Evolutionary conservation across 805 yeast genomes (phyloP), one percentile per base, ranked within the genome.

Genomic region (Ogataea nitratoaversa): DNA sequence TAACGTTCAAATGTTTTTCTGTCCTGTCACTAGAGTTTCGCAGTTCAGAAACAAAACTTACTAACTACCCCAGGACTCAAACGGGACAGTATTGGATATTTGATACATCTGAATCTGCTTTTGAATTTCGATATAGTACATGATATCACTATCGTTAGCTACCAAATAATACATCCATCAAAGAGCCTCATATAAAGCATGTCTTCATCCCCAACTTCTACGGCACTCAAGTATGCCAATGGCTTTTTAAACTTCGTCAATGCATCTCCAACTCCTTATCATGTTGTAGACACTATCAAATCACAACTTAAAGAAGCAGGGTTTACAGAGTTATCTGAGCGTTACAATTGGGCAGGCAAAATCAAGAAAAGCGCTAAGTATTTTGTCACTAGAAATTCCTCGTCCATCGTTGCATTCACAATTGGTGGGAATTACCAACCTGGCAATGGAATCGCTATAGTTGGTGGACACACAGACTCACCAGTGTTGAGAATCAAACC

Each of bases 401-500:
- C 96, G 2, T 86, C 96, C 1, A 69, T 91, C 19, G 80, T 91
- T 49, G 96, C 96, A 1, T 90, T 91, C 63, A 76, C 81, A 2
- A 82, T 88, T 16, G 96, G 96, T 28, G 72, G 72, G 2, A 57
- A 77, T 35, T 86, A 84, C 79, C 54, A 60, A 38, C 80, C 84
- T 3, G 96, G 95, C 9, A 79, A 82, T 47, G 91, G 95, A 8
- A 71, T 89, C 46, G 78, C 97, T 5, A 81, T 93, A 38, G 84
- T 90, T 27, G 99, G 98, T 14, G 96, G 96, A 2, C 99, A 91
- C 63, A 90, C 97, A 0, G 99, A 91, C 62, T 85, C 95, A 4
- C 98, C 98, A 9, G 79, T 87, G 24, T 70, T 91, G 49, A 75
- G 95, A 57, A 77, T 91, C 50, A 93, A 91, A 65, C 99, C 99